Evolutionary conservation across 108 stramenopile species (phyloP), one percentile per base, ranked within the genome.

Genomic region (Chaetoceros muelleri): DNA sequence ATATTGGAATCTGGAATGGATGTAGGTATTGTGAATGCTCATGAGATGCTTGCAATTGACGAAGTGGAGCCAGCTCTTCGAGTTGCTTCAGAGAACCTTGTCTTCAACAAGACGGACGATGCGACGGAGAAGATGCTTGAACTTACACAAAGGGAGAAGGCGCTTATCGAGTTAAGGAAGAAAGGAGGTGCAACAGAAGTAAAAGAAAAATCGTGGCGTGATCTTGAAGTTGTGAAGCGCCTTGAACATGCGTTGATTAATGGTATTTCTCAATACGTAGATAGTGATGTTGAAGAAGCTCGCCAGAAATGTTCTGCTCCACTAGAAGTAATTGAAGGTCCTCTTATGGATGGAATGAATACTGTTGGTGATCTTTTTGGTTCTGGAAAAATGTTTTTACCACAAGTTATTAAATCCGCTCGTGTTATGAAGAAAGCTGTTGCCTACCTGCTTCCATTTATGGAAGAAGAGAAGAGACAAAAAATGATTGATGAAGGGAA

Each of bases 351-450:
- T 61, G 99, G 99, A 46, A 99, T 99, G 99, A 98, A 98, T 66
- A 76, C 97, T 3, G 95, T 99, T 28, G 99, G 99, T 8, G 99
- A 99, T 70, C 72, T 99, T 30, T 99, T 99, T 63, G 99, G 99
- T 25, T 68, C 95, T 30, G 99, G 99, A 48, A 99, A 99, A 70
- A 99, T 99, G 99, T 99, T 99, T 62, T 73, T 99, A 57, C 99
- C 99, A 27, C 99, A 99, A 84, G 99, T 99, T 45, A 99, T 99
- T 72, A 99, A 99, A 69, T 94, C 92, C 28, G 99, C 99, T 27
- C 94, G 99, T 29, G 99, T 99, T 0, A 99, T 99, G 99, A 99
- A 99, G 88, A 98, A 98, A 74, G 99, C 99, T 44, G 99, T 99
- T 26, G 96, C 96, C 2, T 97, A 97, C 59, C 66, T 99, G 44